These are phyloP conservation scores for Erysimum pusillum DNA, from an alignment of 441 rosid species.

Conservation along the genomic window DNA sequence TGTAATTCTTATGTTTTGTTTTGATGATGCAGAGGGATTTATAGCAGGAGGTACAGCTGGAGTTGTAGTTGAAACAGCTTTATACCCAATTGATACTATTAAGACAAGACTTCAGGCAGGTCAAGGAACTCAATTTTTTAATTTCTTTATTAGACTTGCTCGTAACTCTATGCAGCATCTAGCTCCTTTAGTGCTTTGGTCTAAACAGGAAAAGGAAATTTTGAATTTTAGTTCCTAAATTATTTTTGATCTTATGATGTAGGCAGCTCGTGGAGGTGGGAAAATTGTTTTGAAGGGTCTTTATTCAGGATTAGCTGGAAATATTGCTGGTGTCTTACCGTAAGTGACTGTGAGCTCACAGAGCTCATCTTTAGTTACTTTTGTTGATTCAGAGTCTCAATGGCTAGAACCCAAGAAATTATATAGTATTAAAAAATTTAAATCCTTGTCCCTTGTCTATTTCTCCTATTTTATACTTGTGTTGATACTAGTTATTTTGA, in stretches of 20 bases:
- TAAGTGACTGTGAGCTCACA: constrained; percentile 51
- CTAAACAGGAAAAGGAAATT: not conserved
- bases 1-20: not conserved
- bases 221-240: constrained; percentile 17
- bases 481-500: constrained; percentile 13
- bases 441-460: not conserved
- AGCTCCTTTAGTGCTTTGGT: constrained; percentile 14
- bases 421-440: not conserved
- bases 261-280: constrained; percentile 79
- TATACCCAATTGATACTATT: constrained; percentile 81
- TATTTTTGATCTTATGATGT: constrained; percentile 30
- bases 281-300: constrained; percentile 74
- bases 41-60: constrained; percentile 87
- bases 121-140: constrained; percentile 29
- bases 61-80: constrained; percentile 79
- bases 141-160: constrained; percentile 1
- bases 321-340: constrained; percentile 82
- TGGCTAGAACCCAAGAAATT: not conserved
- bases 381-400: constrained; percentile 5
- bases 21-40: constrained; percentile 68
- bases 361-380: constrained; percentile 25
- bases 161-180: not conserved
- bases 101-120: constrained; percentile 83
- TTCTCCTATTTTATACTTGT: not conserved
- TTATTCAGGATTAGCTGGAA: constrained; percentile 83